Percentiles rank a stretch among this genome's conserved stretches.
Evolutionary conservation across 805 yeast genomes (phyloP).

Genomic region (Myxozyma neglecta): DNA sequence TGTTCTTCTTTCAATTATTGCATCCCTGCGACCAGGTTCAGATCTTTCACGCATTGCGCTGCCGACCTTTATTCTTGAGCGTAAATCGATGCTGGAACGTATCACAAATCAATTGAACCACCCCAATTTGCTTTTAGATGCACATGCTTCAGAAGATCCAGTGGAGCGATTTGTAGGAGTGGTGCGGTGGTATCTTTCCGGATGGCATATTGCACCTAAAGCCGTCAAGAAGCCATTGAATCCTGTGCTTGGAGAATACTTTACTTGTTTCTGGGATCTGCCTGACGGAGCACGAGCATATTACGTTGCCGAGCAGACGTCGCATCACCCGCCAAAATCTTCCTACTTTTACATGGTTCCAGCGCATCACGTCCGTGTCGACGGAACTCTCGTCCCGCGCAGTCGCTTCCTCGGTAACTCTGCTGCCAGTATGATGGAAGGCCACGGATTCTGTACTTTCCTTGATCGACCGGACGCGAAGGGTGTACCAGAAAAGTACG

Average conservation of each 20-base stretch:
- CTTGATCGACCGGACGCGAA: slow-evolving; percentile 54
- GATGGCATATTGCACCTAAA: slow-evolving; percentile 98
- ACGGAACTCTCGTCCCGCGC: slow-evolving; percentile 84
- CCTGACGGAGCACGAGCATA: slow-evolving; percentile 69
- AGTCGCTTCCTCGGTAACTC: slow-evolving; percentile 92
- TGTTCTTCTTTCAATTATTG: slow-evolving; percentile 79
- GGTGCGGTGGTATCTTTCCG: slow-evolving; percentile 78
- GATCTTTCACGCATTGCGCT: slow-evolving; percentile 88
- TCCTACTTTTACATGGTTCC: slow-evolving; percentile 89
- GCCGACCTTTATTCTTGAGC: slow-evolving; percentile 92
- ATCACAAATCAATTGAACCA: slow-evolving; percentile 80
- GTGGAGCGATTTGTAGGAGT: slow-evolving; percentile 70
- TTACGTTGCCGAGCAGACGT: slow-evolving; percentile 90
- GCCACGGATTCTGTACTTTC: slow-evolving; percentile 69
- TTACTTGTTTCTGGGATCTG: slow-evolving; percentile 89
- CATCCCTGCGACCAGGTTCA: slow-evolving; percentile 89
- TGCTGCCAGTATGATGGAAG: slow-evolving; percentile 97
- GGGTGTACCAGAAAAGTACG: slow-evolving; percentile 62
- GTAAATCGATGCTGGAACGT: slow-evolving; percentile 94
- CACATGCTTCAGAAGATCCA: slow-evolving; percentile 60
- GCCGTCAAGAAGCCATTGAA: slow-evolving; percentile 97
- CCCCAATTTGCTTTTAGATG: slow-evolving; percentile 71
- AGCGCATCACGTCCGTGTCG: slow-evolving; percentile 74
- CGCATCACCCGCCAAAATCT: slow-evolving; percentile 98
- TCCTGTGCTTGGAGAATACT: slow-evolving; percentile 90